Conservation (phyloP, 2,329 filamentous ascomycete genomes). For the Paecilomyces niveus region DNA sequence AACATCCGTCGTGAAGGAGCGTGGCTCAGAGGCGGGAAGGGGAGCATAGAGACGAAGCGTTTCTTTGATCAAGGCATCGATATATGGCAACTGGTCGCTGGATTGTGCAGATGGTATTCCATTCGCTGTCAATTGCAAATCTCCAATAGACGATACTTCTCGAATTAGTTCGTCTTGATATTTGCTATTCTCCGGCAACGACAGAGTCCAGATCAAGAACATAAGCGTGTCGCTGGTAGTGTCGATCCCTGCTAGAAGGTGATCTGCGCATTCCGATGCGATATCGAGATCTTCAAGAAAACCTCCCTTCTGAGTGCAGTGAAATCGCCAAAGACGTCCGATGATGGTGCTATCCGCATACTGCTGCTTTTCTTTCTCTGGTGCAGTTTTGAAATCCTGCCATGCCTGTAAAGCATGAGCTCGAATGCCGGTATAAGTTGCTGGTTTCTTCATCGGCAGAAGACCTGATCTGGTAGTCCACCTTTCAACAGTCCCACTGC, state of each 20-base stretch:
- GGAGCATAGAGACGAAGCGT: slow-evolving; percentile 44
- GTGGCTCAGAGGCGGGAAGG: slow-evolving; percentile 43
- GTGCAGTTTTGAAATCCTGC: slow-evolving; percentile 20
- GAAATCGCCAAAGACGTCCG: slow-evolving; percentile 29
- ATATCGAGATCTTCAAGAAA: slow-evolving; percentile 39
- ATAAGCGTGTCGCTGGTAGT: slow-evolving; percentile 48
- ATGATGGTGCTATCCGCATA: slow-evolving; percentile 24
- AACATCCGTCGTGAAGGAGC: slow-evolving; percentile 23
- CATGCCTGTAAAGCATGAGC: slow-evolving; percentile 34
- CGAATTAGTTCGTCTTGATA: slow-evolving; percentile 41
- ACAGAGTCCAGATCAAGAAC: slow-evolving; percentile 46
- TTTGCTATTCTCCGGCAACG: slow-evolving; percentile 32
- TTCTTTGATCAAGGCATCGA: slow-evolving; percentile 47
- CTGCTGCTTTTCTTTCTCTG: slow-evolving; percentile 15
- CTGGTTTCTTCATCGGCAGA: slow-evolving; percentile 45
- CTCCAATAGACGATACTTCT: slow-evolving; percentile 32
- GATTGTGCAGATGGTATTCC: slow-evolving; percentile 29
- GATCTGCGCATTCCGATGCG: slow-evolving; percentile 48
- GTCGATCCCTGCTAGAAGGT: slow-evolving; percentile 48
- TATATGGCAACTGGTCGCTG: slow-evolving; percentile 35
- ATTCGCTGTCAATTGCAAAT: slow-evolving; percentile 13
- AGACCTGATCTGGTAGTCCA: slow-evolving; percentile 27
- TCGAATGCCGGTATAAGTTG: slow-evolving; percentile 47
- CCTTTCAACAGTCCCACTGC: slow-evolving; percentile 30
- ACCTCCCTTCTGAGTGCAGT: slow-evolving; percentile 16